These are phyloP conservation scores for Liquidambar formosana DNA, from an alignment of 164 flowering plant species.

Conservation along the genomic window DNA sequence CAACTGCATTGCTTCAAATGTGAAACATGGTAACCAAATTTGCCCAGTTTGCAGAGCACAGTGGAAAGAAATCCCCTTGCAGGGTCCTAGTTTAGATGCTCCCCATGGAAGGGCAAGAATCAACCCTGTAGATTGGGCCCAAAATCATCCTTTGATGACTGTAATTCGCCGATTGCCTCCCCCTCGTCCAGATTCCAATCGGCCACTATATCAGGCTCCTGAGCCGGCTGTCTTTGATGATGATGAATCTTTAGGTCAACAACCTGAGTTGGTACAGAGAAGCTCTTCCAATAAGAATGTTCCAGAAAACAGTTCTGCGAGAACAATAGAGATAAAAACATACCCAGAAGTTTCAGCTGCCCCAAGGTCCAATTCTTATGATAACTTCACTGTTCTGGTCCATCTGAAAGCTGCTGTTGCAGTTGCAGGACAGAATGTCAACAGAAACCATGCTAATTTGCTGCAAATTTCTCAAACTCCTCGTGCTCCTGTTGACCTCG, in stretches of 20 bases:
- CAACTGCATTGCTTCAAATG: conserved; percentile 66
- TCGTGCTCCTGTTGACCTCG: conserved; percentile 68
- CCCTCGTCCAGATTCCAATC: conserved; percentile 28
- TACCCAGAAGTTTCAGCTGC: conserved; percentile 48
- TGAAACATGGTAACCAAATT: conserved; percentile 63
- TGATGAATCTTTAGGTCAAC: conserved; percentile 46
- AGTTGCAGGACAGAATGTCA: conserved; percentile 7
- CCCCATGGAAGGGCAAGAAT: conserved; percentile 32
- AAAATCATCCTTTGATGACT: conserved; percentile 41
- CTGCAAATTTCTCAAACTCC: conserved; percentile 29
- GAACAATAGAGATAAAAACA: conserved; percentile 31
- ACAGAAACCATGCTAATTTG: conserved; percentile 17
- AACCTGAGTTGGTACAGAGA: conserved; percentile 15
- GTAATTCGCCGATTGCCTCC: conserved; percentile 38
- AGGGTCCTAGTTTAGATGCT: conserved; percentile 38
- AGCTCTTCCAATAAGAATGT: conserved; percentile 8
- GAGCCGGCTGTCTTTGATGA: conserved; percentile 54
- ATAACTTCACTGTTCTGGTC: conserved; percentile 39
- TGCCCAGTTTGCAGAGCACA: conserved; percentile 71
- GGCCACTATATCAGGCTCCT: conserved; percentile 33
- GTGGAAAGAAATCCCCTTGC: conserved; percentile 65
- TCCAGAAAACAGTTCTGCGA: conserved; percentile 13
- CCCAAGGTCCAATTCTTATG: conserved; percentile 26
- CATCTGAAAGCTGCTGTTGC: conserved; percentile 51
- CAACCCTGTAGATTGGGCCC: conserved; percentile 38